These are phyloP conservation scores for Saturnispora serradocipensis DNA, from an alignment of 805 yeast genomes.

Conservation along the genomic window DNA sequence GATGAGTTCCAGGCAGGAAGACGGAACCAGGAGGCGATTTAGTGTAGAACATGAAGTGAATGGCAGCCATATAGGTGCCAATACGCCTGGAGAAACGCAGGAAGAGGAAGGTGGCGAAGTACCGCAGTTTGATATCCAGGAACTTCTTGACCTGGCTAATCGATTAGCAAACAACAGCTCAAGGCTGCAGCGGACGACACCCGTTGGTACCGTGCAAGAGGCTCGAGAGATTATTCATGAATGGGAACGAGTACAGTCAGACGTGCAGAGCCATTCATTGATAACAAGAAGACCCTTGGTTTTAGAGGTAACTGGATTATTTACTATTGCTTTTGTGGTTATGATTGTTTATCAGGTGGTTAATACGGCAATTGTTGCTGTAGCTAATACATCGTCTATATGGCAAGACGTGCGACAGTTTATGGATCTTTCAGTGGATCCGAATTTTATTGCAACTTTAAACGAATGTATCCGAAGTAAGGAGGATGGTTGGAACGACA, in stretches of 20 bases:
- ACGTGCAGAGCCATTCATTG: not conserved
- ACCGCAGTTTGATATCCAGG: not conserved
- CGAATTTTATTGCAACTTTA: not conserved
- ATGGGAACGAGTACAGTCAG: not conserved
- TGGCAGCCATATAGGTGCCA: not conserved
- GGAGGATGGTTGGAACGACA: not conserved
- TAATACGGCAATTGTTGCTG: not conserved
- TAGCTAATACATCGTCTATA: conserved; percentile 2
- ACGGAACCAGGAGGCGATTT: not conserved
- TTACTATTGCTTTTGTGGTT: conserved; percentile 1
- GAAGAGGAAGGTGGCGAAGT: not conserved
- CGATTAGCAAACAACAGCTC: not conserved
- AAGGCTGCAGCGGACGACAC: not conserved
- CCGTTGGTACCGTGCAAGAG: conserved; percentile 2
- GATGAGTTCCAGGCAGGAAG: not conserved
- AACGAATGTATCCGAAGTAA: not conserved
- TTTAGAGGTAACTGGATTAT: conserved; percentile 1
- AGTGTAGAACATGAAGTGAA: not conserved
- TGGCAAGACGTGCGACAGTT: conserved; percentile 3
- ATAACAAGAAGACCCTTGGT: not conserved
- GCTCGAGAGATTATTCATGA: not conserved
- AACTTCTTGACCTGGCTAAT: not conserved
- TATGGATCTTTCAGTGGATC: not conserved
- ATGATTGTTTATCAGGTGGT: conserved; percentile 2
- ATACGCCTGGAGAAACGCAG: not conserved